phyloP scores from a whole-genome alignment of 805 yeast genomes.

The Wickerhamiella spandovensis region DNA sequence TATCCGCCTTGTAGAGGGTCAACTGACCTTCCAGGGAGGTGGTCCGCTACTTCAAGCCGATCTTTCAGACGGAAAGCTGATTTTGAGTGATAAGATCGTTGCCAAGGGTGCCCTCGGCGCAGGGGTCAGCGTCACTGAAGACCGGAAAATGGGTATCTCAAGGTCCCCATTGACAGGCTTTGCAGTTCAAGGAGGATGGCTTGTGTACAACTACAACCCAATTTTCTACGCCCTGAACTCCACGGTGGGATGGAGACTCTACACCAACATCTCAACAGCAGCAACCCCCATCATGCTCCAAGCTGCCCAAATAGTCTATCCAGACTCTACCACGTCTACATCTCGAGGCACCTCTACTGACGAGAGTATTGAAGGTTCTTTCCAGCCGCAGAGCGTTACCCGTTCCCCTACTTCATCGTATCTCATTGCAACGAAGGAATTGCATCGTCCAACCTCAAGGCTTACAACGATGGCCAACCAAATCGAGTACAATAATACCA shows the following conservation, averaged over 20 bases:
- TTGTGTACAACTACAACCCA: conserved; percentile 8
- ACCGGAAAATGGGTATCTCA: conserved; percentile 9
- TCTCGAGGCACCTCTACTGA: neutral
- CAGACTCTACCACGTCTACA: neutral
- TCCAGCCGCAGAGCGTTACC: too few relatives aligned
- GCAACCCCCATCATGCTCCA: conserved; percentile 10
- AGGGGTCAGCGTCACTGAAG: conserved; percentile 8
- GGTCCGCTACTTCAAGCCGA: conserved; percentile 14
- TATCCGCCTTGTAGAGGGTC: conserved; percentile 11
- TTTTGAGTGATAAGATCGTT: conserved; percentile 11
- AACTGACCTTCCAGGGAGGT: conserved; percentile 5
- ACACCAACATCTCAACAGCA: conserved; percentile 6
- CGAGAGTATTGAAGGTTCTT: neutral
- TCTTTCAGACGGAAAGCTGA: conserved; percentile 6
- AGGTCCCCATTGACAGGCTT: conserved; percentile 5
- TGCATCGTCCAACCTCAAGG: too few relatives aligned
- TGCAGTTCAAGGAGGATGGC: conserved; percentile 11
- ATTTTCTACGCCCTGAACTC: conserved; percentile 7
- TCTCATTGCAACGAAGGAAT: too few relatives aligned
- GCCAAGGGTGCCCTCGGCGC: conserved; percentile 11
- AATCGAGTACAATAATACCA: too few relatives aligned
- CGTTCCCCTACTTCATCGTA: too few relatives aligned
- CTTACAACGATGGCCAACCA: too few relatives aligned
- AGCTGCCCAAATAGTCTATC: conserved; percentile 11
- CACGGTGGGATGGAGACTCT: conserved; percentile 5